Percentiles rank a stretch among this genome's conserved stretches.
These are phyloP conservation scores for Fusarium sp. DNA, from an alignment of 2,329 filamentous ascomycete species.

Conservation along the genomic window DNA sequence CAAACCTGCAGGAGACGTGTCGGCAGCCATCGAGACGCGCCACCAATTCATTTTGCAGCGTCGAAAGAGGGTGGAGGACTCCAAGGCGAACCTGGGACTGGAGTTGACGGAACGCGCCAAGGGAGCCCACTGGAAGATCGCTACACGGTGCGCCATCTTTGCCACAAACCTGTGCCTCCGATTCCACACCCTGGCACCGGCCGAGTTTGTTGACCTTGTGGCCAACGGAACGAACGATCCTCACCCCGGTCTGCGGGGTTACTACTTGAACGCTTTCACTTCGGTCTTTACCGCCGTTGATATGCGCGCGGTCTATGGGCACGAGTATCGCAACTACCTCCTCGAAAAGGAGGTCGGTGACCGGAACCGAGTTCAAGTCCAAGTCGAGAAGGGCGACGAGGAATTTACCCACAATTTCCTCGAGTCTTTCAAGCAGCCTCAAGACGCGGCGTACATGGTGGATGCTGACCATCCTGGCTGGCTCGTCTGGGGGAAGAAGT, in stretches of 20 bases:
- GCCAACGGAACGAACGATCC: slow-evolving; percentile 87
- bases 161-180: slow-evolving; percentile 90
- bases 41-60: slow-evolving; percentile 81
- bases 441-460: slow-evolving; percentile 82
- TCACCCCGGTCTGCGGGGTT: slow-evolving; percentile 84
- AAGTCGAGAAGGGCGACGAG: slow-evolving; percentile 79
- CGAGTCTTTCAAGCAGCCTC: slow-evolving; percentile 77
- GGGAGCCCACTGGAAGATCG: slow-evolving; percentile 95
- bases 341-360: slow-evolving; percentile 79
- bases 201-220: slow-evolving; percentile 85
- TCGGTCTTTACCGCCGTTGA: slow-evolving; percentile 86
- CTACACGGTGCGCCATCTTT: slow-evolving; percentile 88
- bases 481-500: slow-evolving; percentile 93
- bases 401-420: slow-evolving; percentile 85
- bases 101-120: slow-evolving; percentile 84
- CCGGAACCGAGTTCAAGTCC: slow-evolving; percentile 79
- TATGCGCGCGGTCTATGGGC: slow-evolving; percentile 84
- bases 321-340: slow-evolving; percentile 89
- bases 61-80: slow-evolving; percentile 80
- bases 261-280: slow-evolving; percentile 84
- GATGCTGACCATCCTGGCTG: slow-evolving; percentile 94
- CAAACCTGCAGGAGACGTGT: slow-evolving; percentile 74
- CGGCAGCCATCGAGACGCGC: slow-evolving; percentile 67
- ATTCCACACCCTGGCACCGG: slow-evolving; percentile 88
- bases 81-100: slow-evolving; percentile 82